phyloP scores from a whole-genome alignment of 2,329 filamentous ascomycete species.

The Curvularia spicifera region DNA sequence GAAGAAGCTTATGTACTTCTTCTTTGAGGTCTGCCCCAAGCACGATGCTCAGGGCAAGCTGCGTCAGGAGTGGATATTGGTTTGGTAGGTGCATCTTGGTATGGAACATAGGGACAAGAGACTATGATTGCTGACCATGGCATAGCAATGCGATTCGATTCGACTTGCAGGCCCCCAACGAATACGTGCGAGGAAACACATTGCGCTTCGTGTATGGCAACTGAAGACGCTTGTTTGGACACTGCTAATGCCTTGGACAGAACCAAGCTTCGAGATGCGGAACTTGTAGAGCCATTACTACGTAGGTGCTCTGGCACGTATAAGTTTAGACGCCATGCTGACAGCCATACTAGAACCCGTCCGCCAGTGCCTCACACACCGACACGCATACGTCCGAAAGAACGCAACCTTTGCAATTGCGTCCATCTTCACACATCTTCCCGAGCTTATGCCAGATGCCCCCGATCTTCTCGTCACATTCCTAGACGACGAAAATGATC shows the following conservation, averaged over 20 bases:
- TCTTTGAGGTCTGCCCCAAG: constrained; percentile 99
- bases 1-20: constrained; percentile 99
- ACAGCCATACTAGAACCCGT: constrained; percentile 67
- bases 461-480: constrained; percentile 90
- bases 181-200: constrained; percentile 98
- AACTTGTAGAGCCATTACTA: constrained; percentile 93
- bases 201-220: constrained; percentile 75
- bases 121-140: constrained; percentile 29
- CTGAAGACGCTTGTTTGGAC: background rate
- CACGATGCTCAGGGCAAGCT: constrained; percentile 89
- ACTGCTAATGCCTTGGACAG: constrained; percentile 31
- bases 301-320: constrained; percentile 48
- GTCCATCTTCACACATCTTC: constrained; percentile 89
- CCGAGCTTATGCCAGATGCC: constrained; percentile 91
- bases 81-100: constrained; percentile 71
- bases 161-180: constrained; percentile 95
- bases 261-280: constrained; percentile 92
- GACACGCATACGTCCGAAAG: constrained; percentile 97
- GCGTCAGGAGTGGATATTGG: constrained; percentile 99
- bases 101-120: background rate
- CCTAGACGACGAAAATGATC: constrained; percentile 87
- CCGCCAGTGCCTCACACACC: constrained; percentile 89
- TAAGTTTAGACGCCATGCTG: background rate
- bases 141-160: constrained; percentile 94
- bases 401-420: constrained; percentile 95